These are phyloP conservation scores for Colletotrichum sojae DNA, from an alignment of 2,329 filamentous ascomycete species.

Conservation along the genomic window DNA sequence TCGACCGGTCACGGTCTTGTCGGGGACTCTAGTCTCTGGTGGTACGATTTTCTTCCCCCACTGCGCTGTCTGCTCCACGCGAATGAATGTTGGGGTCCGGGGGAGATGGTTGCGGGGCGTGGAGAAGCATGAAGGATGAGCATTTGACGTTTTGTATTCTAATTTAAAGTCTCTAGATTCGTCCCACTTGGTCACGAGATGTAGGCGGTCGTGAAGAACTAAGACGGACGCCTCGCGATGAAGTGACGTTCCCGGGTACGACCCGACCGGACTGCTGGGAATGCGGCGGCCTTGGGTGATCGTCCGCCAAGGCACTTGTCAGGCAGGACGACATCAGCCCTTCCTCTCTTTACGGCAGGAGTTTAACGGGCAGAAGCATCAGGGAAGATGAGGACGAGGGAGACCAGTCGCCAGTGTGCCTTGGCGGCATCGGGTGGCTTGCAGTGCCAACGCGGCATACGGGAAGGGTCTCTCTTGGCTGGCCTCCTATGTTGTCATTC, in stretches of 20 bases:
- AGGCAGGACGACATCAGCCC: not conserved
- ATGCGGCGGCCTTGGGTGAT: not conserved
- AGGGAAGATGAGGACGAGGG: not conserved
- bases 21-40: constrained; percentile 21
- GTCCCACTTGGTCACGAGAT: not conserved
- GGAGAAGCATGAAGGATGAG: not conserved
- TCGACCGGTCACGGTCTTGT: not conserved
- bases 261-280: constrained; percentile 2
- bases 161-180: not conserved
- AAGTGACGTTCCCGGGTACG: too few species aligned
- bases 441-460: constrained; percentile 33
- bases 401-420: too few species aligned
- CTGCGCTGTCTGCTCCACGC: not conserved
- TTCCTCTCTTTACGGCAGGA: not conserved
- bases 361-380: not conserved
- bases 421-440: constrained; percentile 39
- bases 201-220: too few species aligned
- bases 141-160: not conserved
- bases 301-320: constrained; percentile 17
- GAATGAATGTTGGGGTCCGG: constrained; percentile 21
- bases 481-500: not conserved
- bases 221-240: too few species aligned
- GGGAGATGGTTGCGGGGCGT: constrained; percentile 21
- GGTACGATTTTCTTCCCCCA: constrained; percentile 8
- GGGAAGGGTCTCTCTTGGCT: constrained; percentile 27